Base-by-base conservation (phyloP, 176 grass and related monocot genomes). In the Otatea glauca region DNA sequence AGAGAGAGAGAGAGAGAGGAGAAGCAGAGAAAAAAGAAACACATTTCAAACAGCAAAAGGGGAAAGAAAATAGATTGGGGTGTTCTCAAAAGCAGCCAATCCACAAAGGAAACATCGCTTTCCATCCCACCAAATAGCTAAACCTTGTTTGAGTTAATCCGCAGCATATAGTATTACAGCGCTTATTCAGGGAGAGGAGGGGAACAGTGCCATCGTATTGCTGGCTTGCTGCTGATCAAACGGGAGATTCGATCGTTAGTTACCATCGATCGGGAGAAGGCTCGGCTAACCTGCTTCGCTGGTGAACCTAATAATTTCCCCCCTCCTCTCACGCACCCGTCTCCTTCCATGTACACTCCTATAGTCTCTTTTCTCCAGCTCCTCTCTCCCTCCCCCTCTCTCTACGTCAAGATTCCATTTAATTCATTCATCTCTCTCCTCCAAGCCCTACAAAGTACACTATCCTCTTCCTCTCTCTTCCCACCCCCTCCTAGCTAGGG, bases 401-500 rank as follows among this genome's bases (percentile, higher is more conserved):
- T 65, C 67, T 80, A 42, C 87, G 80, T 82, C 80, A 92, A 64
- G 56, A 82, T 81, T 78, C 81, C 82, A 94, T 84, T 94, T 87
- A 84, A 88, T 78, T 88, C 83, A 84, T 81, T 49, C 80, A 25
- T 79, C 85, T 88, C 76, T 88, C 83, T 86, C 82, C 80, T 77
- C 63, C 81, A 80, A 89, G 80, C 80, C 81, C 87, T 94, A 92
- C 89, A 91, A 87, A 91, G 80, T 87, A 91, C 80, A 87, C 61
- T 83, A 69, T 79, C 80, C 21, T 86, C 83, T 78, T 90, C 89
- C n/a, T 47, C 82, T 10, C 35, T 38, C 81, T 79, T 65, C 62
- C 72, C 5, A 17, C 17, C 54, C 61, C 23, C 47, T 81, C 60
- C 76, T 77, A 77, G 78, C 72, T 90, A 90, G 88, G 88, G 84